Evolutionary conservation across 345 rosid species (phyloP), one percentile per base, ranked within the genome.

Genomic region (Citrus glauca): DNA sequence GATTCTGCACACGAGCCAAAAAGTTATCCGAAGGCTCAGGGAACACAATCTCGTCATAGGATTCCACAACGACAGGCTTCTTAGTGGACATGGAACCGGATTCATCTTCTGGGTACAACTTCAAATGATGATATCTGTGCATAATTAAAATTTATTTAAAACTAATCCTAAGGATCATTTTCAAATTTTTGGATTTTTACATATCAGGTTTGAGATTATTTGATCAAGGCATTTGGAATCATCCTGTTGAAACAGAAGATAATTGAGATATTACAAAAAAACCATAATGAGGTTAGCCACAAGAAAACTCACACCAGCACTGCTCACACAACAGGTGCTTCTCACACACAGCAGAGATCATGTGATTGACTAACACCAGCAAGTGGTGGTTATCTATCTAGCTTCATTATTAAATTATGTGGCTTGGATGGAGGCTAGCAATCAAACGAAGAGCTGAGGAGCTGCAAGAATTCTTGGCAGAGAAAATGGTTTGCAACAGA

Each of bases 51-150:
- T 91, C 94, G 72, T 91, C 85, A 3, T 89, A 91, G 1, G 83
- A 82, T 81, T 92, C 97, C 50, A 87, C 93, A 71, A 89, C 86
- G 32, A 92, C 93, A 62, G 93, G 97, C 79, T 86, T 92, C 85
- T 92, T 92, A 50, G 82, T 89, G 53, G 97, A 85, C 82, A 84
- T 78, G 63, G 91, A 85, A 65, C 88, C 87, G 62, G 91, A 78
- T 50, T 91, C 97, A 63, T 87, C 93, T 19, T 92, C 94, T 0
- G 90, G 91, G 55, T 91, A 89, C 82, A 92, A 66, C 86, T 85
- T 92, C 74, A 91, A 72, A 63, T 88, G 89, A 72, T 92, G 93
- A 75, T 71, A 88, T 80, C 94, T 92, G 82, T 61, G 30, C 53
- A 76, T 19, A 25, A 70, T 72, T 69, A 67, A 59, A 81, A 68